phyloP scores from a whole-genome alignment of 1,284 basidiomycete species.

The Veloporphyrellus conicus region DNA sequence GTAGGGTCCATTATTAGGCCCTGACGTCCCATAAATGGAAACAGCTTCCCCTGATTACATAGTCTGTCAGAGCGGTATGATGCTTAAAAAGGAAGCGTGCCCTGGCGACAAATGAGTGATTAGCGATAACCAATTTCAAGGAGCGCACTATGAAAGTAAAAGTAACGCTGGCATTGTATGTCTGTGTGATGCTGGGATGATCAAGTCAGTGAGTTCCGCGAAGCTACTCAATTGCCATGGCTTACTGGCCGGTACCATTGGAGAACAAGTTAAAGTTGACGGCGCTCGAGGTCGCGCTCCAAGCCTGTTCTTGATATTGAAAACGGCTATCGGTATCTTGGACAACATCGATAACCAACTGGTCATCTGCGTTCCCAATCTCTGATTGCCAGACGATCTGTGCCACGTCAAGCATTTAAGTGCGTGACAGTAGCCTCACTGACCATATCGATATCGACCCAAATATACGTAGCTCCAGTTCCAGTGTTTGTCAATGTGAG shows the following conservation, averaged over 20 bases:
- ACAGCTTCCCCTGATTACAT: slow-evolving; percentile 24
- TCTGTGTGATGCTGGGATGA: slow-evolving; percentile 25
- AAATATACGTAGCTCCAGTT: slow-evolving; percentile 8
- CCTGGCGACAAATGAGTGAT: slow-evolving; percentile 18
- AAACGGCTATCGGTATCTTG: slow-evolving; percentile 31
- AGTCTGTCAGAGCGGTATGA: slow-evolving; percentile 2
- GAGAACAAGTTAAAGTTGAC: slow-evolving; percentile 23
- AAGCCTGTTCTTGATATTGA: slow-evolving; percentile 26
- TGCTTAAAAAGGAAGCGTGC: slow-evolving; percentile 9
- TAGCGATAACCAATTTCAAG: neutral
- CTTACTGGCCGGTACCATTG: slow-evolving; percentile 36
- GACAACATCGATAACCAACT: slow-evolving; percentile 18
- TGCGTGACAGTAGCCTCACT: neutral
- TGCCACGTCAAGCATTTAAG: neutral
- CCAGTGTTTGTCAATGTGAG: slow-evolving; percentile 32
- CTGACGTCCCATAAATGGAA: slow-evolving; percentile 27
- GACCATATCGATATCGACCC: slow-evolving; percentile 36
- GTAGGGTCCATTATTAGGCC: slow-evolving; percentile 29
- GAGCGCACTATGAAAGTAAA: slow-evolving; percentile 31
- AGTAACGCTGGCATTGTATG: slow-evolving; percentile 22
- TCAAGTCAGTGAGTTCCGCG: neutral
- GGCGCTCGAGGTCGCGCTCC: slow-evolving; percentile 14
- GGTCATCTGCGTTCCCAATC: slow-evolving; percentile 21
- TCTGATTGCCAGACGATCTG: slow-evolving; percentile 32
- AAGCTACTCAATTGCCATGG: neutral